Base-by-base conservation (phyloP, 331 rosid species). In the Quercus tomentella region DNA sequence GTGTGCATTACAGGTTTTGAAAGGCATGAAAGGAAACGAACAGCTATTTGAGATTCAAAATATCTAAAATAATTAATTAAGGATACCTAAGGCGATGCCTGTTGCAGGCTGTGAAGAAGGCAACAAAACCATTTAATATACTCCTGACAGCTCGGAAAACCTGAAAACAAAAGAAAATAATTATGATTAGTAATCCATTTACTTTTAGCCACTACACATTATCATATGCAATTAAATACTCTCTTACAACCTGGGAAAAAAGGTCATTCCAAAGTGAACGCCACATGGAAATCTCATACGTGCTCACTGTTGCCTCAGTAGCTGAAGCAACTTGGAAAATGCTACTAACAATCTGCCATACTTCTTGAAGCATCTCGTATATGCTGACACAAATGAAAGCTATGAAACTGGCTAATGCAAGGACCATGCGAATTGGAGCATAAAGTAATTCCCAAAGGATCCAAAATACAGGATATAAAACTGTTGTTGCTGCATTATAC, bases 221-320 rank as follows among this genome's bases (percentile, higher is more conserved):
- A 73, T 70, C 76, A 74, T 65, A 60, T 61, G 37, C 61, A 79
- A n/a, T 31, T 33, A 63, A 66, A 69, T 56, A 52, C 26, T 49
- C 20, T 57, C 70, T 52, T 73, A 58, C 82, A 85, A 94, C 97
- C 97, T 92, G 97, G n/a, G 98, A 92, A 82, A 95, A 95, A 68
- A 95, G 98, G 81, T 91, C 99, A 81, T 84, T 90, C 99, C 99
- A 95, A 75, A 95, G 97, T 62, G 94, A 77, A 55, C 90, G 97
- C 97, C 93, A 95, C 68, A 91, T 72, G 70, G 99, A 93, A 79
- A 86, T 89, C 89, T 93, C 97, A 76, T 77, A 77, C 12, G 88
- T 74, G 76, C 54, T 78, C 66, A 91, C 87, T 63, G 98, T 67
- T 69, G 84, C 92, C 85, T 89, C 92, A 57, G 98, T 85, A 56